A percentile compares a stretch with the other conserved stretches of the same genome.
These are phyloP conservation scores for Cryptosporidium canis DNA, from an alignment of 169 alveolate genomes.

Conservation along the genomic window DNA sequence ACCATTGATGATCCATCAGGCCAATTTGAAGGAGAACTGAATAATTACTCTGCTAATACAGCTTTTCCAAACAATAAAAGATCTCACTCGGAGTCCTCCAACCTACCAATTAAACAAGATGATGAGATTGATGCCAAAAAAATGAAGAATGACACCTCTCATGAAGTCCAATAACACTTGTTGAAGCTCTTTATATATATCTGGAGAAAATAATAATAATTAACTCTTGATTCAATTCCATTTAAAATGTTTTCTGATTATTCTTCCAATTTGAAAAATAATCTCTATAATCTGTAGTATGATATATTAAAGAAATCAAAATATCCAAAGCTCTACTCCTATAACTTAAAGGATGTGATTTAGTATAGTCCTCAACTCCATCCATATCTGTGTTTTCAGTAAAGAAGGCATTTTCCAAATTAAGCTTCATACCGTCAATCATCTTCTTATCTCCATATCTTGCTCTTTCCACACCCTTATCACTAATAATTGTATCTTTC, in stretches of 20 bases:
- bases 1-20: constrained; percentile 3
- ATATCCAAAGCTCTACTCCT: constrained; percentile 59
- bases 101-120: neutral
- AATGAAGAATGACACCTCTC: neutral
- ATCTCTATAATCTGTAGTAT: constrained; percentile 43
- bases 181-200: neutral
- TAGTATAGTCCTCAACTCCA: constrained; percentile 13
- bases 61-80: neutral
- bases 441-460: neutral
- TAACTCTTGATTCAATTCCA: neutral
- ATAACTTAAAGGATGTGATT: constrained; percentile 28
- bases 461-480: neutral
- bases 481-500: neutral
- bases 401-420: constrained; percentile 42
- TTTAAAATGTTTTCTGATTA: neutral
- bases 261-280: constrained; percentile 64
- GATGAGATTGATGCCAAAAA: neutral
- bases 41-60: neutral
- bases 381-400: constrained; percentile 26
- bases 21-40: neutral
- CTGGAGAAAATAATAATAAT: no score
- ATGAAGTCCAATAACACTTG: neutral
- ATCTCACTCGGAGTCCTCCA: neutral
- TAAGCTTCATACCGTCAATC: constrained; percentile 27
- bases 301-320: constrained; percentile 15